Conservation (phyloP, 768 basidiomycete species). For the Lactarius deliciosus region DNA sequence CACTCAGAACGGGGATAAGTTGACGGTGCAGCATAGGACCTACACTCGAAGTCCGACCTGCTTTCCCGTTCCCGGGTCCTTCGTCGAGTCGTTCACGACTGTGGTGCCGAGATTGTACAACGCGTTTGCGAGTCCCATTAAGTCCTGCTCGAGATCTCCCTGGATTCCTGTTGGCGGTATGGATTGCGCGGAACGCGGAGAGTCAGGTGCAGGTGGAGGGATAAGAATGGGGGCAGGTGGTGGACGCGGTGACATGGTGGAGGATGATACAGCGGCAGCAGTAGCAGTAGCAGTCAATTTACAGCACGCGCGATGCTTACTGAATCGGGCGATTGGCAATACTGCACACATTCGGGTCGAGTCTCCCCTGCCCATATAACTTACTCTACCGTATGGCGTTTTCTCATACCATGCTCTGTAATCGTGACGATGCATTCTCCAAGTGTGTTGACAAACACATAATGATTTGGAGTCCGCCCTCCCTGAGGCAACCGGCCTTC, state of each 20-base stretch:
- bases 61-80: conserved; percentile 64
- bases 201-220: conserved; percentile 49
- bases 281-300: too few species aligned
- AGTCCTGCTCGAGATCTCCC: conserved; percentile 73
- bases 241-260: conserved; percentile 24
- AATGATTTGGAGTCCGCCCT: too few species aligned
- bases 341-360: too few species aligned
- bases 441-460: too few species aligned
- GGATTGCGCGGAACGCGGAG: conserved; percentile 72
- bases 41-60: conserved; percentile 79
- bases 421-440: too few species aligned
- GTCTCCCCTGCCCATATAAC: too few species aligned
- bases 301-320: neutral
- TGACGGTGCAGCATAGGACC: conserved; percentile 31
- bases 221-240: conserved; percentile 12
- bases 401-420: too few species aligned
- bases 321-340: too few species aligned
- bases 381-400: too few species aligned
- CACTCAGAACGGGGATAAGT: neutral
- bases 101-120: conserved; percentile 82
- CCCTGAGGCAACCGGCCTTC: too few species aligned
- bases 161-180: conserved; percentile 66
- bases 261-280: too few species aligned
- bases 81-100: conserved; percentile 79
- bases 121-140: conserved; percentile 73